Conservation (phyloP, 2,329 filamentous ascomycete genomes). For the Knufia fluminis region DNA sequence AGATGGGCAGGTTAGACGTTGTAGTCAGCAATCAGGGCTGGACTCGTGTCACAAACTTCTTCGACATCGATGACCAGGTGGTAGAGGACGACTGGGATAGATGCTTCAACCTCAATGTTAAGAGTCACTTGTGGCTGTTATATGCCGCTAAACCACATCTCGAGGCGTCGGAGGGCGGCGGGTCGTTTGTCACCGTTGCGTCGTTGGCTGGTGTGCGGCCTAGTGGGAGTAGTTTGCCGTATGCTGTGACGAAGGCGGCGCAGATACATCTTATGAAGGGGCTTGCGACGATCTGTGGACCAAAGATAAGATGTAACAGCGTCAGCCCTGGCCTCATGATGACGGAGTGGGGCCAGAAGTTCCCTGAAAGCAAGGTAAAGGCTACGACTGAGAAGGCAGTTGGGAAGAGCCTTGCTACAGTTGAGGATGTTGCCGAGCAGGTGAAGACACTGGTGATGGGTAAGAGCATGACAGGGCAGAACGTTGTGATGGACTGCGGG, state of each 20-base stretch:
- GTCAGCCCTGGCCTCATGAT: constrained; percentile 55
- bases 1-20: constrained; percentile 41
- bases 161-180: constrained; percentile 43
- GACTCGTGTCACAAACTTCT: constrained; percentile 32
- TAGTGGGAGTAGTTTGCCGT: constrained; percentile 57
- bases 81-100: constrained; percentile 51
- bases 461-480: constrained; percentile 23
- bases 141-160: constrained; percentile 46
- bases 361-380: constrained; percentile 21
- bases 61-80: constrained; percentile 22
- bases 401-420: constrained; percentile 15
- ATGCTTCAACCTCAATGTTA: constrained; percentile 54
- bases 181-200: constrained; percentile 55
- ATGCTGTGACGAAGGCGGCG: constrained; percentile 69
- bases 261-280: constrained; percentile 60
- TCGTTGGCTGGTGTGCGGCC: constrained; percentile 56
- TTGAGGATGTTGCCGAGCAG: constrained; percentile 27
- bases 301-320: constrained; percentile 55
- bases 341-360: constrained; percentile 51
- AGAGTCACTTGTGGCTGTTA: constrained; percentile 52
- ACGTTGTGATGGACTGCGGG: constrained; percentile 23
- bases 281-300: constrained; percentile 52
- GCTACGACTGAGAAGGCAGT: constrained; percentile 19
- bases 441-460: constrained; percentile 18
- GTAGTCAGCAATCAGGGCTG: constrained; percentile 35